Conservation (phyloP, 2,329 filamentous ascomycete species). For the Neonectria magnoliae region DNA sequence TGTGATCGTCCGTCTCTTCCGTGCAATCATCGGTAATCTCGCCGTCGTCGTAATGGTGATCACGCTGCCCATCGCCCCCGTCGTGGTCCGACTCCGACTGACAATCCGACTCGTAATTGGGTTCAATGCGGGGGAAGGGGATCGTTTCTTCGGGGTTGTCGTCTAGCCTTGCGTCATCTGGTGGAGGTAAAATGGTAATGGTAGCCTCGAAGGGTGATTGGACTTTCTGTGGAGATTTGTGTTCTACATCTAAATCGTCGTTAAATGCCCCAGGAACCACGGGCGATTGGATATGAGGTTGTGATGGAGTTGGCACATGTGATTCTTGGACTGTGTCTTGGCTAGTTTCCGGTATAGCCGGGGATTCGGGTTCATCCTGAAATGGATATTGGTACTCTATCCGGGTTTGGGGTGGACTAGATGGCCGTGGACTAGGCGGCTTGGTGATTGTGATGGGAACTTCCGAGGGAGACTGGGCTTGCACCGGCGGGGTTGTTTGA, state of each 20-base stretch:
- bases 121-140: constrained; percentile 49
- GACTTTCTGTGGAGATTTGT: constrained; percentile 13
- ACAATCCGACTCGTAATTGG: constrained; percentile 52
- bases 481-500: constrained; percentile 65
- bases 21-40: constrained; percentile 49
- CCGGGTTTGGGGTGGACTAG: constrained; percentile 42
- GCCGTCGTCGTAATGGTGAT: constrained; percentile 45
- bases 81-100: constrained; percentile 48
- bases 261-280: constrained; percentile 45
- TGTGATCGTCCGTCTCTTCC: constrained; percentile 48
- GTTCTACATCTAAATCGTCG: constrained; percentile 51
- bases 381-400: constrained; percentile 63
- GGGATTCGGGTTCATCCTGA: constrained; percentile 53
- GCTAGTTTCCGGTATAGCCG: constrained; percentile 20
- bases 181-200: constrained; percentile 61
- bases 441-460: constrained; percentile 42
- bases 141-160: constrained; percentile 34
- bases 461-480: constrained; percentile 42
- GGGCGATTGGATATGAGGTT: constrained; percentile 20
- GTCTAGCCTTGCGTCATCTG: constrained; percentile 28
- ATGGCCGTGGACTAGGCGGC: constrained; percentile 43
- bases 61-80: constrained; percentile 37
- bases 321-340: constrained; percentile 32
- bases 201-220: constrained; percentile 52
- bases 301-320: constrained; percentile 27